Conservation (phyloP, 768 basidiomycete genomes). For the Candolleomyces aberdarensis region DNA sequence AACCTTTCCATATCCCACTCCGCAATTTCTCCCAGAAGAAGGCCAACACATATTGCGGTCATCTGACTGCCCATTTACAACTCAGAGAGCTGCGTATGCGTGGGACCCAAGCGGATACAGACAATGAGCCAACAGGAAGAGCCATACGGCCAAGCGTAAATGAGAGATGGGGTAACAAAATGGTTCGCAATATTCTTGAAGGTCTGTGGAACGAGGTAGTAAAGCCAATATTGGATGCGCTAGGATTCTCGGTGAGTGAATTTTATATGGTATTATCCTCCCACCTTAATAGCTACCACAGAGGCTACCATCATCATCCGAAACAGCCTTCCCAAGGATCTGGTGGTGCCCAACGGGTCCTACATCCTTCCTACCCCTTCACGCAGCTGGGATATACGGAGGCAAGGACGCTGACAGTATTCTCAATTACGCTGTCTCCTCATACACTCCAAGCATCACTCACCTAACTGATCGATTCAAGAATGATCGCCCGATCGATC, state of each 20-base stretch:
- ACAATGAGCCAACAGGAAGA: no score
- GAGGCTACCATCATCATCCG: not conserved
- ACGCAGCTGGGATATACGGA: constrained; percentile 4
- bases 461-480: not conserved
- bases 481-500: no score
- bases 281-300: not conserved
- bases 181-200: not conserved
- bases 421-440: constrained; percentile 3
- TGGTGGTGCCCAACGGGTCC: constrained; percentile 9
- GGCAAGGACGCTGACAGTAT: not conserved
- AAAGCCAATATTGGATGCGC: constrained; percentile 8
- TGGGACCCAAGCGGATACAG: not conserved
- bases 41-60: not conserved
- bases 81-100: not conserved
- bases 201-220: not conserved
- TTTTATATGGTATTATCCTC: not conserved
- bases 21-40: constrained; percentile 1
- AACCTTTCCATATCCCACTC: constrained; percentile 8
- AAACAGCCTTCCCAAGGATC: not conserved
- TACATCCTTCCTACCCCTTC: constrained; percentile 1
- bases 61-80: not conserved
- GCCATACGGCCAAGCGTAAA: no score
- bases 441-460: constrained; percentile 6
- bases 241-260: constrained; percentile 7
- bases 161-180: no score